Evolutionary conservation across 371 early-diverging fungal species (phyloP).

Genomic region (Dichotomocladium elegans): DNA sequence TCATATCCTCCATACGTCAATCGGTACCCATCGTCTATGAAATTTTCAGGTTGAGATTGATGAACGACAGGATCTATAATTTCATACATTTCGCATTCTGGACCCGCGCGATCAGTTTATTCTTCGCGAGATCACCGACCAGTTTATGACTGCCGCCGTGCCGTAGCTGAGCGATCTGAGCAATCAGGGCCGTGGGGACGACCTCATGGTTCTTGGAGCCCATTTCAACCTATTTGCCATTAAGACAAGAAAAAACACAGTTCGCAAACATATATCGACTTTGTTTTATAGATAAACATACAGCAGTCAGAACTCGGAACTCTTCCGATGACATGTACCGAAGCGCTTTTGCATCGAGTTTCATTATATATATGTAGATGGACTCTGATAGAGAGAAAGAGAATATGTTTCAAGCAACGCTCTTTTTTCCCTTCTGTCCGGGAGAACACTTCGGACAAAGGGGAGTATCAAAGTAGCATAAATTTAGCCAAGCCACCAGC

Average conservation of each 20-base stretch:
- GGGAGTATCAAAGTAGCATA: neutral
- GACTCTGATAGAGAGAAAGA: neutral
- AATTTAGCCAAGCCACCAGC: neutral
- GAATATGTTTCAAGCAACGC: too few species aligned
- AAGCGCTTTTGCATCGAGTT: conserved; percentile 89
- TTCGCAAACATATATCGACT: neutral
- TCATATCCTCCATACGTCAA: conserved; percentile 99
- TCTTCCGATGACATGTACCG: conserved; percentile 92
- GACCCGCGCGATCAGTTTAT: conserved; percentile 85
- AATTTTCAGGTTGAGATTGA: neutral
- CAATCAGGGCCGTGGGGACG: conserved; percentile 87
- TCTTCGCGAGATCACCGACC: conserved; percentile 81
- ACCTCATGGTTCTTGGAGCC: conserved; percentile 97
- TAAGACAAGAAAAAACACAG: neutral
- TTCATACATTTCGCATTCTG: conserved; percentile 81
- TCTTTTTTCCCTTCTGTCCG: too few species aligned
- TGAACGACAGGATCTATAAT: neutral
- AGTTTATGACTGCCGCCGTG: conserved; percentile 84
- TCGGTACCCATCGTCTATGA: conserved; percentile 91
- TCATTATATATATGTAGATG: conserved; percentile 59
- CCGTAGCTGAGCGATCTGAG: conserved; percentile 83
- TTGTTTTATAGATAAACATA: conserved; percentile 28
- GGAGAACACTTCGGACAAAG: neutral
- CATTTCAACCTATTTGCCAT: conserved; percentile 76
- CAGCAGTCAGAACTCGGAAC: conserved; percentile 94